Evolutionary conservation across 768 basidiomycete species (phyloP).

Genomic region (Amanita rimosa): DNA sequence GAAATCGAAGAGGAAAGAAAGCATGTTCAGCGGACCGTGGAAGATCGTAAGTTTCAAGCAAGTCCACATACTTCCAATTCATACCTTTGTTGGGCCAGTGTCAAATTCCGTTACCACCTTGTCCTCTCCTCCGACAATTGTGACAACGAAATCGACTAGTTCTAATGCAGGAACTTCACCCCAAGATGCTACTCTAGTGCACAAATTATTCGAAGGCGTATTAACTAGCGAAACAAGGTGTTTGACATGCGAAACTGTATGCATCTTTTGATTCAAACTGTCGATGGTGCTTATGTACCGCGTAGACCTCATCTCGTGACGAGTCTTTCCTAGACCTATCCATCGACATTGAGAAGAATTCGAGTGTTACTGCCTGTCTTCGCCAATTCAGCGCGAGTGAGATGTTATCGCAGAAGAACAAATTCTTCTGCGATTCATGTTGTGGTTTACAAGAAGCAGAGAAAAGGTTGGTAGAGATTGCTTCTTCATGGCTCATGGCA

Average conservation of each 20-base stretch:
- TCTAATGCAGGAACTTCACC: constrained; percentile 36
- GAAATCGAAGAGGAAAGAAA: constrained; percentile 73
- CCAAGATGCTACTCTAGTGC: constrained; percentile 69
- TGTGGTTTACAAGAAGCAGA: constrained; percentile 97
- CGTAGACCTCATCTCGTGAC: constrained; percentile 84
- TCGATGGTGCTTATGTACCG: constrained; percentile 5
- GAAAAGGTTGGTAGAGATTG: constrained; percentile 57
- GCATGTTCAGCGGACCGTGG: constrained; percentile 20
- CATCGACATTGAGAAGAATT: constrained; percentile 98
- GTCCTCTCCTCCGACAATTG: constrained; percentile 29
- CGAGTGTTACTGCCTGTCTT: constrained; percentile 91
- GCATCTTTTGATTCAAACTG: constrained; percentile 4
- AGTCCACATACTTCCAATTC: constrained; percentile 2
- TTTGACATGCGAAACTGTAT: constrained; percentile 92
- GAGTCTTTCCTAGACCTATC: constrained; percentile 98
- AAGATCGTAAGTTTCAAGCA: constrained; percentile 48
- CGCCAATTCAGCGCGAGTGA: constrained; percentile 96
- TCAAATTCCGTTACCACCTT: constrained; percentile 44
- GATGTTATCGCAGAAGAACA: constrained; percentile 97
- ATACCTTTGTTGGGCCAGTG: constrained; percentile 26
- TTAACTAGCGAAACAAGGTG: constrained; percentile 97
- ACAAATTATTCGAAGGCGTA: constrained; percentile 85
- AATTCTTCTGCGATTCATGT: constrained; percentile 97
- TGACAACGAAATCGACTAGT: constrained; percentile 26
- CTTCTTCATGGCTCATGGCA: constrained; percentile 2